These are phyloP conservation scores for Debaryomyces subglobosus DNA, from an alignment of 1,139 yeast genomes.

Conservation along the genomic window DNA sequence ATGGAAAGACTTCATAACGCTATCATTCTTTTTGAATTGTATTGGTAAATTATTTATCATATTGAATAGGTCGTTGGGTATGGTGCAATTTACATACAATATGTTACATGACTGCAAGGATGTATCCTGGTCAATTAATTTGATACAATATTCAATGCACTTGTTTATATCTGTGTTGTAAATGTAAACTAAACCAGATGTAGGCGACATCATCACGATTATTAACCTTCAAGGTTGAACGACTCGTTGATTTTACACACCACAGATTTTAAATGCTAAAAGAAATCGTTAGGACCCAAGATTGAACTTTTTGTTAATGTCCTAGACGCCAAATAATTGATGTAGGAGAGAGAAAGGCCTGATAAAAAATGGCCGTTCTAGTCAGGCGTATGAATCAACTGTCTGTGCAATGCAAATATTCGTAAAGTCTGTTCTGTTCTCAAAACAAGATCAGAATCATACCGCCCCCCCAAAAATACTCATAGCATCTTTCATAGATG, in stretches of 20 bases:
- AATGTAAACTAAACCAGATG: slow-evolving; percentile 9
- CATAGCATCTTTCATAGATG: too few relatives aligned
- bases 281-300: not conserved
- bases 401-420: not conserved
- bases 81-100: slow-evolving; percentile 21
- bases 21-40: slow-evolving; percentile 12
- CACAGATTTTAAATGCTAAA: not conserved
- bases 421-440: not conserved
- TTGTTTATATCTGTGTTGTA: slow-evolving; percentile 9
- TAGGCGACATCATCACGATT: not conserved
- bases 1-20: slow-evolving; percentile 17
- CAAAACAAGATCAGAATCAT: too few relatives aligned
- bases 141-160: slow-evolving; percentile 14
- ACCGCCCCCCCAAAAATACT: too few relatives aligned
- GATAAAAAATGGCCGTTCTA: too few relatives aligned
- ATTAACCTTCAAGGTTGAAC: not conserved
- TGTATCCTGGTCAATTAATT: slow-evolving; percentile 3
- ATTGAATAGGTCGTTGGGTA: slow-evolving; percentile 18
- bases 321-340: not conserved
- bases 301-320: not conserved
- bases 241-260: not conserved
- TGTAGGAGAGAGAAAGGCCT: too few relatives aligned
- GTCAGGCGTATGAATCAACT: too few relatives aligned
- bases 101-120: slow-evolving; percentile 10
- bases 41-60: slow-evolving; percentile 12